Conservation (phyloP, 192 early-diverging fungal genomes). For the Backusella psychrophila region DNA sequence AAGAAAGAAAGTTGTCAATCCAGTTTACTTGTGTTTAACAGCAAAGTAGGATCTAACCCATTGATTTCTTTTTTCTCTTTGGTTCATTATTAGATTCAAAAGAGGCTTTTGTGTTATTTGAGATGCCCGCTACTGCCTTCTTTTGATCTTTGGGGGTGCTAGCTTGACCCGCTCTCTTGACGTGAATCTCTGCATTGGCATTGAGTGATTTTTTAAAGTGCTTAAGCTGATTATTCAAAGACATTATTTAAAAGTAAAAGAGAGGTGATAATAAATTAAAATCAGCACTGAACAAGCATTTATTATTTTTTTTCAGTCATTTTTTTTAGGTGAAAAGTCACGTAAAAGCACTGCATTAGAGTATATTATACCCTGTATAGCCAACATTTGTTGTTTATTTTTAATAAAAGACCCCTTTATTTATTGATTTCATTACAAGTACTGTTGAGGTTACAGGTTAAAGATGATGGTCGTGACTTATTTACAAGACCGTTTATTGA, state of each 20-base stretch:
- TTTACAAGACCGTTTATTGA: too few species aligned
- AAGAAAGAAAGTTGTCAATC: not conserved
- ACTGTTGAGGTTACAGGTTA: too few species aligned
- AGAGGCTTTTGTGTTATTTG: conserved; percentile 28
- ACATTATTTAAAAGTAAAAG: not conserved
- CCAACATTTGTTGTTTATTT: too few species aligned
- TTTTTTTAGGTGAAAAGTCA: too few species aligned
- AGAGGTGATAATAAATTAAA: not conserved
- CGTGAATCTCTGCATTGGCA: conserved; percentile 28
- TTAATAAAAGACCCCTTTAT: too few species aligned
- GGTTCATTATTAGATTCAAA: conserved; percentile 23
- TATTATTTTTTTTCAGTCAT: too few species aligned
- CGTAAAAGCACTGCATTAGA: too few species aligned
- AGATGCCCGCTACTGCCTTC: not conserved
- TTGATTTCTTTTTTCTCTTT: conserved; percentile 24
- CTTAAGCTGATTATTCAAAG: conserved; percentile 32
- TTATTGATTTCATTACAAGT: too few species aligned
- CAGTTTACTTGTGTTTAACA: not conserved
- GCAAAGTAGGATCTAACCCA: not conserved
- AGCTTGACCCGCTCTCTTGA: conserved; percentile 19
- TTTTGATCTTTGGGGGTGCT: not conserved
- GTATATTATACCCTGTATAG: too few species aligned
- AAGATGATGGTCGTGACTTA: too few species aligned
- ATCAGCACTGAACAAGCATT: too few species aligned
- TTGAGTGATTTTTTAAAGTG: conserved; percentile 31